Evolutionary conservation across 805 yeast species (phyloP).

Genomic region (Saccharomyces mikatae): DNA sequence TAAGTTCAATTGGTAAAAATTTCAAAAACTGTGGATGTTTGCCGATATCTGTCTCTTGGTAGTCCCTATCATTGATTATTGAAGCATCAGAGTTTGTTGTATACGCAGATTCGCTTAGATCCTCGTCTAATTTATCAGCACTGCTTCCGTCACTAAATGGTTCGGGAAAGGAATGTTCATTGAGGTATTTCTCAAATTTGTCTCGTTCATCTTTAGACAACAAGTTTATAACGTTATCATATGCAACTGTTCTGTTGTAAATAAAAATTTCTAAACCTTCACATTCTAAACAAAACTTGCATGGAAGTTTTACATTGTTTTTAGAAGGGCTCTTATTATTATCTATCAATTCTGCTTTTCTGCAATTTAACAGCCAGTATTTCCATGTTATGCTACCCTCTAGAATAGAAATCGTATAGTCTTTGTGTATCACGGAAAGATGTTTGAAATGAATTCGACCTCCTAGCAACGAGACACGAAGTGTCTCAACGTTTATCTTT

Average conservation of each 20-base stretch:
- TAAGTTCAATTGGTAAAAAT: conserved; percentile 55
- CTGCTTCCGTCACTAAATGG: conserved; percentile 11
- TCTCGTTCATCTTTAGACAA: conserved; percentile 19
- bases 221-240: conserved; percentile 49
- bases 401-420: conserved; percentile 61
- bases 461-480: conserved; percentile 70
- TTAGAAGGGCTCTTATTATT: not conserved
- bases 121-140: conserved; percentile 7
- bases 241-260: conserved; percentile 74
- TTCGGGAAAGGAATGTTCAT: conserved; percentile 14
- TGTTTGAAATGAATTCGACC: conserved; percentile 78
- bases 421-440: conserved; percentile 61
- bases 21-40: conserved; percentile 19
- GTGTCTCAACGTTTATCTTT: conserved; percentile 58
- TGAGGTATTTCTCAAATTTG: conserved; percentile 15
- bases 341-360: conserved; percentile 20
- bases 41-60: not conserved
- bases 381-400: conserved; percentile 81
- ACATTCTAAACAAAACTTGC: conserved; percentile 48
- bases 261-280: conserved; percentile 79
- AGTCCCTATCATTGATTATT: conserved; percentile 13
- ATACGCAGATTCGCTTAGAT: conserved; percentile 9
- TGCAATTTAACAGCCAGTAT: conserved; percentile 61
- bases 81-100: conserved; percentile 6
- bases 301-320: conserved; percentile 44